Evolutionary conservation across 2,329 filamentous ascomycete genomes (phyloP), one percentile per base, ranked within the genome.

Genomic region (Hymenoscyphus occultus): DNA sequence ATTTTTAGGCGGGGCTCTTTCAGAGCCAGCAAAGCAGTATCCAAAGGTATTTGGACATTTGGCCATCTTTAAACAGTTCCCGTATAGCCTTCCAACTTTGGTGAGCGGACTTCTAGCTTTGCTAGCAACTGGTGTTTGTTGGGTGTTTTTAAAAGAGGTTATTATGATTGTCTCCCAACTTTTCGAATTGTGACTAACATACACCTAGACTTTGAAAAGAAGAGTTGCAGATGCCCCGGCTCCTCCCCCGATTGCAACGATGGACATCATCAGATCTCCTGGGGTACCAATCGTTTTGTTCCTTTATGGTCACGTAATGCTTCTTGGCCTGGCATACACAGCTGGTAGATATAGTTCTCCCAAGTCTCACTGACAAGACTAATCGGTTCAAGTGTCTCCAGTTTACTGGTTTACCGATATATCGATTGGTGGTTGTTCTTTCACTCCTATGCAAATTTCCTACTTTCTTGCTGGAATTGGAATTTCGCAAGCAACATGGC

Each of bases 291-390:
- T 82, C 32, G 89, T 91, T 1, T 79, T 94, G 2, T 85, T 84
- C 73, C 79, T 88, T 51, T 91, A 89, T 74, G 82, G 80, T 1
- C 85, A 91, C 73, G 80, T 86, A 51, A 88, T 88, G 82, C 75
- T 92, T 2, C 83, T 93, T 3, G 90, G 86, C 0, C 87, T 90
- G 67, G 82, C 86, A 1, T 93, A 89, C 75, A 93, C 90, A 0
- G 89, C 90, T 64, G 64, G 71, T 73, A 62, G 9, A 60, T 62
- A 19, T 10, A 32, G 31, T 31, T 32, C 39, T 14, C n/a, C 12
- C 4, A 7, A 39, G 32, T 16, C 7, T 39, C n/a, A 16, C 28
- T 56, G 56, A 13, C 3, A n/a, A 16, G 2, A 32, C 61, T 48
- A n/a, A 67, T 16, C 6, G 31, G 40, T 16, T 39, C 2, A 35